Evolutionary conservation across 345 rosid genomes (phyloP).

Genomic region (Microthlaspi erraticum): DNA sequence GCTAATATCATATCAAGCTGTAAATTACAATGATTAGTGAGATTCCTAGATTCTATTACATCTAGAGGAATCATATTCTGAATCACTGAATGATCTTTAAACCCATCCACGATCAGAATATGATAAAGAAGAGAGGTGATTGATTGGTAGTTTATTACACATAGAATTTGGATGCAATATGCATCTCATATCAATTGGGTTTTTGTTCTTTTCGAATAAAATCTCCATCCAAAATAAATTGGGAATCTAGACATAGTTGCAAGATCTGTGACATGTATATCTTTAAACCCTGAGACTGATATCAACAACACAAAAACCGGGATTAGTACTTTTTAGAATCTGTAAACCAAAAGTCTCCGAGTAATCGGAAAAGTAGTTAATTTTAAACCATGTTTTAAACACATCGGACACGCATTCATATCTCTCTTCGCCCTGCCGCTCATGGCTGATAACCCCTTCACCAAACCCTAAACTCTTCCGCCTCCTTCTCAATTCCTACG

Average conservation of each 20-base stretch:
- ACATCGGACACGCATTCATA: too few species aligned
- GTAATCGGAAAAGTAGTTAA: background rate
- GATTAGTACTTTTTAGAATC: background rate
- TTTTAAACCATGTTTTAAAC: too few species aligned
- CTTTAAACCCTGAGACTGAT: conserved; percentile 58
- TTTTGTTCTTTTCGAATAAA: conserved; percentile 19
- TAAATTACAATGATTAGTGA: background rate
- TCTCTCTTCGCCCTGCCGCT: too few species aligned
- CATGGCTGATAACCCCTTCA: too few species aligned
- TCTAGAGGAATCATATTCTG: conserved; percentile 33
- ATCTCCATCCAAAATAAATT: background rate
- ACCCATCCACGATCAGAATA: too few species aligned
- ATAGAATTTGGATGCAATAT: too few species aligned
- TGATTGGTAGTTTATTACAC: too few species aligned
- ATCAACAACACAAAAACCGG: conserved; percentile 1
- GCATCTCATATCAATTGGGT: conserved; percentile 24
- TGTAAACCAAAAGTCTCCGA: too few species aligned
- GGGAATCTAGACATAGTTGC: conserved; percentile 42
- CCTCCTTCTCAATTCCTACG: too few species aligned
- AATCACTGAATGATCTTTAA: conserved; percentile 17
- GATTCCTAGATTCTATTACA: background rate
- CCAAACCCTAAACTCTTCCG: too few species aligned
- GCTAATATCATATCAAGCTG: background rate
- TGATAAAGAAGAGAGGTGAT: too few species aligned
- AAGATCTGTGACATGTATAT: conserved; percentile 75